Conservation (phyloP, 805 yeast genomes). For the Nakazawaea wickerhamii region DNA sequence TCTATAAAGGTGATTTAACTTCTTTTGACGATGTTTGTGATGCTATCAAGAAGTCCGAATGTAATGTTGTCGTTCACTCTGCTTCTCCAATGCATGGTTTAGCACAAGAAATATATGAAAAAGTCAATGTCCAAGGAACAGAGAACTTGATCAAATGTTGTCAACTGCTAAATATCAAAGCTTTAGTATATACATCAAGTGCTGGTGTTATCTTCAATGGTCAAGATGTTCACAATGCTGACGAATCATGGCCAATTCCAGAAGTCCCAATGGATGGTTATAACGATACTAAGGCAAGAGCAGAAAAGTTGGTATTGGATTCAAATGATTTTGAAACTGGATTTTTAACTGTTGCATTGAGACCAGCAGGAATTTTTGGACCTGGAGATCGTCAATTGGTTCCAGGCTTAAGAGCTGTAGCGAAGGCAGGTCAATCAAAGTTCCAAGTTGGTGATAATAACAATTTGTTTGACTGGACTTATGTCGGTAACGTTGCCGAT, state of each 20-base stretch:
- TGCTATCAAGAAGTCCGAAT: slow-evolving; percentile 55
- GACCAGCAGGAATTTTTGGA: slow-evolving; percentile 98
- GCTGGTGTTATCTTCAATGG: slow-evolving; percentile 98
- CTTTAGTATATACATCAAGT: slow-evolving; percentile 89
- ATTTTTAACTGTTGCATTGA: slow-evolving; percentile 74
- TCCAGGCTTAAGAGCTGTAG: slow-evolving; percentile 84
- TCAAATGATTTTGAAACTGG: slow-evolving; percentile 56
- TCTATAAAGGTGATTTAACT: slow-evolving; percentile 83
- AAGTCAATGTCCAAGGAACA: slow-evolving; percentile 91
- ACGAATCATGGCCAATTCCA: slow-evolving; percentile 93
- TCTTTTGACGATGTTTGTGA: slow-evolving; percentile 57
- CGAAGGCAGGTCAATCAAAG: slow-evolving; percentile 78
- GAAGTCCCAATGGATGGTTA: slow-evolving; percentile 92
- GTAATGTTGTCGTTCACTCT: slow-evolving; percentile 83
- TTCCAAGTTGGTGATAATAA: slow-evolving; percentile 94
- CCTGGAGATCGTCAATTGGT: slow-evolving; percentile 97
- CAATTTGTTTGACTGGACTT: slow-evolving; percentile 93
- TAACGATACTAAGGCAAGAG: slow-evolving; percentile 89
- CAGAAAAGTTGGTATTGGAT: slow-evolving; percentile 74
- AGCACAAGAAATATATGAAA: slow-evolving; percentile 73
- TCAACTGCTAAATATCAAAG: slow-evolving; percentile 43
- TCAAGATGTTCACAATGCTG: slow-evolving; percentile 85
- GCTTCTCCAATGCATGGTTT: slow-evolving; percentile 96
- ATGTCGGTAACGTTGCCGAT: slow-evolving; percentile 97
- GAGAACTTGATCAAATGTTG: slow-evolving; percentile 64